Base-by-base conservation (phyloP, 371 early-diverging fungal genomes). In the Conidiobolus coronatus region DNA sequence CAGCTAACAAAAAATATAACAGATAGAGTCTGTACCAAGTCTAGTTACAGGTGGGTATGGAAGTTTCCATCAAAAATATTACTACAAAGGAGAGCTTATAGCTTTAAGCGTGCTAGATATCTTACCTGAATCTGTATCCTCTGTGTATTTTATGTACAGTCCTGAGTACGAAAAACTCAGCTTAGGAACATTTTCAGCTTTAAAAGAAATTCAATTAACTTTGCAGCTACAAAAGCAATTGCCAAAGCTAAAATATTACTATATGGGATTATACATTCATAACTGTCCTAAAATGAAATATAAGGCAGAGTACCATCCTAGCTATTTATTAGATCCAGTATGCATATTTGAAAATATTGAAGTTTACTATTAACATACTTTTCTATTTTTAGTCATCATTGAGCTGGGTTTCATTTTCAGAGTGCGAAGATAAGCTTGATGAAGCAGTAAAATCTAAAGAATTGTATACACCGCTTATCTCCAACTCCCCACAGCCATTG, bases 131-230 rank as follows among this genome's bases (percentile, higher is more conserved):
- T 89, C 86, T 52, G 69, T 92, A 1, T 90, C 92, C 0, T 78
- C 87, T 0, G 93, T 95, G 15, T 95, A 95, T 55, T 80, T 89
- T 49, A 67, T 88, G 52, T 95, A 95, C 61, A 89, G 91, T 55
- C 81, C 88, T 2, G 78, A 73, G 7, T 82, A 73, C 46, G 50
- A 63, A 1, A 67, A 57, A 36, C 62, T 91, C 5, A 72, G 77
- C 2, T 58, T 86, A 22, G 95, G 95, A 13, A 79, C 79, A 35
- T 86, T 79, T 60, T 72, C 77, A 52, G 88, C 86, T 0, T 57
- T 92, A 47, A 58, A 76, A 29, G 93, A 92, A 55, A 81, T 86
- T 19, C 58, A 62, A 22, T 52, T 79, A 2, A 57, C 67, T 0
- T 58, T 64, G 47, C 57, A 64, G 14, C 49, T 71, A 18, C 40